A percentile compares a stretch with the other conserved stretches of the same genome.
These are phyloP conservation scores for Cercospora beticola DNA, from an alignment of 2,329 filamentous ascomycete genomes.

Conservation along the genomic window DNA sequence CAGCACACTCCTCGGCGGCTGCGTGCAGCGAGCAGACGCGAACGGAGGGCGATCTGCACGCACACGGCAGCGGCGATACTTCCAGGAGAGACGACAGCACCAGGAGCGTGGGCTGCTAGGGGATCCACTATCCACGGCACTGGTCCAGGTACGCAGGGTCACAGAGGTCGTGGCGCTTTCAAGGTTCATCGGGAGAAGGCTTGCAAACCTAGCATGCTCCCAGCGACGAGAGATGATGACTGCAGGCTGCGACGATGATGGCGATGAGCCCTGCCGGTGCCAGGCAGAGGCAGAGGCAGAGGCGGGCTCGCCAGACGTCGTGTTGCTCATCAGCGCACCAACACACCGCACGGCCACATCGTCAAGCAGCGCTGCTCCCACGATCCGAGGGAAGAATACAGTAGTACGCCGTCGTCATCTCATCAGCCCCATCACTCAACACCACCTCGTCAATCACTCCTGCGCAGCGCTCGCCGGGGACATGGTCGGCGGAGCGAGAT, in stretches of 20 bases:
- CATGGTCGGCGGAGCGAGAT: background rate
- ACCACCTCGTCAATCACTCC: no score
- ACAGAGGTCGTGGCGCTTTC: background rate
- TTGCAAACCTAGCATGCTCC: constrained; percentile 7
- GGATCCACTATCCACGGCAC: constrained; percentile 13
- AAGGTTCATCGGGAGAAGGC: constrained; percentile 9
- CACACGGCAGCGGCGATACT: background rate
- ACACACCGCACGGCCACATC: background rate
- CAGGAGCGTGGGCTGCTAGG: constrained; percentile 4
- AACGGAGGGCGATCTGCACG: background rate
- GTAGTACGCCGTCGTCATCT: no score
- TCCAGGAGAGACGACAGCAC: background rate
- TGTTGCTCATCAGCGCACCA: background rate
- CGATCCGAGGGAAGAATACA: no score
- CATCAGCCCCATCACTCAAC: no score
- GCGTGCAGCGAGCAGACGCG: background rate
- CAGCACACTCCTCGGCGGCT: background rate
- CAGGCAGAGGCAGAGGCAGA: background rate
- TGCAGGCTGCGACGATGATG: background rate
- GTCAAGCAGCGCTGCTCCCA: background rate
- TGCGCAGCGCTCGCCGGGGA: no score
- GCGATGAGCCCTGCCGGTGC: background rate
- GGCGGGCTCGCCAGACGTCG: background rate
- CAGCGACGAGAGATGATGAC: background rate
- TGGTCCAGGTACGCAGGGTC: constrained; percentile 18